Evolutionary conservation across 805 yeast species (phyloP), one percentile per base, ranked within the genome.

Genomic region (Kluyveromyces siamensis): DNA sequence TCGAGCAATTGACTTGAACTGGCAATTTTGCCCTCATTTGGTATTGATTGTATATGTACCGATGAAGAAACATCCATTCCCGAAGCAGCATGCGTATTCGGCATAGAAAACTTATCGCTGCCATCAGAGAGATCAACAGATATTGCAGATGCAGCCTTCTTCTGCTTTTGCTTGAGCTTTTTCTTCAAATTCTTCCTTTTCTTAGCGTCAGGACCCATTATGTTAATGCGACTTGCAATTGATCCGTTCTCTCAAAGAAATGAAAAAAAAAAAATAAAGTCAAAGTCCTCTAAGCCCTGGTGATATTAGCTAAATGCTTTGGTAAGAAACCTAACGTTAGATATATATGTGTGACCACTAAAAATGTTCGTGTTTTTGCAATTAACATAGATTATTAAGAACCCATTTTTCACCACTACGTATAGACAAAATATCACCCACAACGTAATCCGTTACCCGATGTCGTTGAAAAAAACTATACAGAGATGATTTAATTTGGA

Each of bases 141-240:
- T 33, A 14, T 21, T 17, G 42, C 48, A 17, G 44, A 55, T 27
- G 59, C 55, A 19, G 59, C 61, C 48, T 61, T 64, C 51, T 62
- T 64, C 48, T 55, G 61, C 54, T 60, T 65, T 49, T 55, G 67
- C 52, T 51, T 65, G 17, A 55, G 56, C 54, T 63, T 65, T 57
- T 65, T 66, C 55, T 65, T 65, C 45, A 62, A 67, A 40, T 65
- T 61, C 50, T 62, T 66, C 49, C 59, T 60, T 52, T 56, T 65
- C 52, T 57, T 65, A 37, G 69, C 67, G 36, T 63, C 70, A 40
- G 63, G 57, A 19, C 58, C 58, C 67, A 63, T 63, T 30, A 30
- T 30, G 35, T 30, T 30, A 30, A 30, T 10, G 35, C 35, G 8
- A 13, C 35, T 30, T 5, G 35, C 35, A 30, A 30, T 30, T 30